Percentiles rank a stretch among this genome's conserved stretches.
Conservation (phyloP, 2,329 filamentous ascomycete species). For the Cladosporium sp. region DNA sequence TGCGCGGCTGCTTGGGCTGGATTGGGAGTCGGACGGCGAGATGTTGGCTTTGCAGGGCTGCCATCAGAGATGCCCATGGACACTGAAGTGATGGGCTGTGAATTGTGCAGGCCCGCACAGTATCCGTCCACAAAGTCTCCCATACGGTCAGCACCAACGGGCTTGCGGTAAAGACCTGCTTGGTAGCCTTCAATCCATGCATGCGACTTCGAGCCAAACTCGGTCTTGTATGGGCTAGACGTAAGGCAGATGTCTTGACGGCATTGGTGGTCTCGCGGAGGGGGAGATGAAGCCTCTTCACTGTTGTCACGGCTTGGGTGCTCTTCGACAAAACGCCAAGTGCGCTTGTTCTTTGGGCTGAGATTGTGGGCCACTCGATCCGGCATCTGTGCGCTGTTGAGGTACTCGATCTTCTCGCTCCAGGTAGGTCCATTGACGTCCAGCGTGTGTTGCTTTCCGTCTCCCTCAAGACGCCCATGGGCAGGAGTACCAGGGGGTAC, state of each 20-base stretch:
- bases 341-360: constrained; percentile 28
- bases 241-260: constrained; percentile 15
- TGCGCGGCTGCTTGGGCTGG: neutral
- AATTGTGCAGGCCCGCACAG: constrained; percentile 29
- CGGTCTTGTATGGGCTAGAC: constrained; percentile 16
- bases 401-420: neutral
- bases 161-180: constrained; percentile 27
- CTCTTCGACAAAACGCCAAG: constrained; percentile 26
- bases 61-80: constrained; percentile 18
- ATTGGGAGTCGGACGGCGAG: constrained; percentile 24
- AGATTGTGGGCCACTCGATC: constrained; percentile 25
- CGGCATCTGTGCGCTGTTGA: constrained; percentile 14
- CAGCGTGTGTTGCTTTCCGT: neutral
- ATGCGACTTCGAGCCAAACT: constrained; percentile 25
- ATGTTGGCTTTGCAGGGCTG: constrained; percentile 21
- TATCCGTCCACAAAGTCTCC: constrained; percentile 31
- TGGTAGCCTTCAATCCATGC: constrained; percentile 30
- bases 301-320: constrained; percentile 16
- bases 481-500: constrained; percentile 27
- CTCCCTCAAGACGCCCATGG: neutral
- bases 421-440: neutral
- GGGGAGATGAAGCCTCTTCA: constrained; percentile 14
- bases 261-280: constrained; percentile 16
- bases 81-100: constrained; percentile 14
- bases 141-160: constrained; percentile 22